Evolutionary conservation across 2,329 filamentous ascomycete species (phyloP).

Genomic region (Nannizzia gypsea): DNA sequence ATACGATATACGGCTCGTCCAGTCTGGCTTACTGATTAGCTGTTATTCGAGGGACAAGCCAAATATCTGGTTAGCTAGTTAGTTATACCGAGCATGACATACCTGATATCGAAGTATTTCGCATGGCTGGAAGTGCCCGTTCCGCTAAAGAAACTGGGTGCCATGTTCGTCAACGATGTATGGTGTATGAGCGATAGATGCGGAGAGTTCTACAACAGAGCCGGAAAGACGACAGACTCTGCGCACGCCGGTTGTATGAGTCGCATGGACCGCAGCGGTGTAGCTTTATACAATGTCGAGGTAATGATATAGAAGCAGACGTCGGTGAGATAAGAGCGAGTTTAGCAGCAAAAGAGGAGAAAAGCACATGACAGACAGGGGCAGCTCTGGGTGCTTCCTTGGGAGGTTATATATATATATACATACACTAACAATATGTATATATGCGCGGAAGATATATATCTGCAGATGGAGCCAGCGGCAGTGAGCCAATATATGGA

Average conservation of each 20-base stretch:
- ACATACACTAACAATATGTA: too few relatives aligned
- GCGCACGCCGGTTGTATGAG: background rate
- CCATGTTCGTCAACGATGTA: constrained; percentile 21
- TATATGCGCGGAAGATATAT: background rate
- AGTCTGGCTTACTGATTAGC: constrained; percentile 35
- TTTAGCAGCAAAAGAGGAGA: background rate
- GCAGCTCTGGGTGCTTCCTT: background rate
- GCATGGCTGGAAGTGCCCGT: constrained; percentile 33
- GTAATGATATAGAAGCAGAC: background rate
- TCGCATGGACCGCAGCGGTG: background rate
- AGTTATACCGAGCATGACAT: background rate
- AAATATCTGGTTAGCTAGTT: too few relatives aligned
- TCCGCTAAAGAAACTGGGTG: constrained; percentile 36
- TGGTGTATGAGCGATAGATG: background rate
- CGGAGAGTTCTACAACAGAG: background rate
- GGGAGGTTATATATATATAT: background rate
- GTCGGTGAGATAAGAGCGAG: background rate
- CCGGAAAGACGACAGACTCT: background rate
- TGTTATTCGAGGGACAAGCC: constrained; percentile 5
- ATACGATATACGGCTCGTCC: constrained; percentile 67
- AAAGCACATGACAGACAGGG: constrained; percentile 1
- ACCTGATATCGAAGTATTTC: constrained; percentile 42
- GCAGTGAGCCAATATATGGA: background rate
- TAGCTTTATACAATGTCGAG: background rate
- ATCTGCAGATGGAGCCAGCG: background rate